phyloP scores from a whole-genome alignment of 257 asterid genomes.

The Solanum corneliomulleri region DNA sequence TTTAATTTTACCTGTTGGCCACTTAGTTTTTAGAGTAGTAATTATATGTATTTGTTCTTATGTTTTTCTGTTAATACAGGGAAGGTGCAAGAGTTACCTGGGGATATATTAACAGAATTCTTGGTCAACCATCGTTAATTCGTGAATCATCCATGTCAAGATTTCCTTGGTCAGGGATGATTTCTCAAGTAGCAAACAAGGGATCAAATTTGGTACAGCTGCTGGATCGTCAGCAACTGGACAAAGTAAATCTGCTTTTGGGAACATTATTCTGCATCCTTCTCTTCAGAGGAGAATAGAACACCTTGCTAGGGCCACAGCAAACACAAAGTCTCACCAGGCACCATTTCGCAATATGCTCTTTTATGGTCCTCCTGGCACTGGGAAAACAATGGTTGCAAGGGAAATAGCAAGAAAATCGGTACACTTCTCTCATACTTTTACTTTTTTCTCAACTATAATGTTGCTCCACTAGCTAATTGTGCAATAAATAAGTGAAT shows the following conservation, averaged over 20 bases:
- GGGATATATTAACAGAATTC: conserved; percentile 92
- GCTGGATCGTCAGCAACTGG: conserved; percentile 32
- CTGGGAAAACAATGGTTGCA: conserved; percentile 99
- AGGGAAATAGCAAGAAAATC: conserved; percentile 94
- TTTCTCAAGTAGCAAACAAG: conserved; percentile 48
- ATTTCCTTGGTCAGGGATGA: conserved; percentile 81
- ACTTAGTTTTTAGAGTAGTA: neutral
- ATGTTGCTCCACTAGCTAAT: neutral
- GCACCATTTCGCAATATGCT: conserved; percentile 98
- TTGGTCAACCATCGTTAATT: conserved; percentile 97
- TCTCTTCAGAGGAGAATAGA: conserved; percentile 78
- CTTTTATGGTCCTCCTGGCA: conserved; percentile 97
- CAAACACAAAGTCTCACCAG: conserved; percentile 86
- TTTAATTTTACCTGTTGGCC: neutral
- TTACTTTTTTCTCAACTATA: neutral
- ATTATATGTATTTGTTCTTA: neutral
- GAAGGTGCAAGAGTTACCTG: conserved; percentile 93
- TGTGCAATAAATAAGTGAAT: neutral
- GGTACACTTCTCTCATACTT: conserved; percentile 25
- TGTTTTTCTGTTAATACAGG: conserved; percentile 31
- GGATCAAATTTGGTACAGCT: conserved; percentile 31
- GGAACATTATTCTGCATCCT: conserved; percentile 72
- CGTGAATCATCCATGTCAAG: conserved; percentile 91
- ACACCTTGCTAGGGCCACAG: conserved; percentile 91
- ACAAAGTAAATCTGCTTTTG: conserved; percentile 52